phyloP scores from a whole-genome alignment of 2,329 filamentous ascomycete species.

The Emergomyces orientalis region DNA sequence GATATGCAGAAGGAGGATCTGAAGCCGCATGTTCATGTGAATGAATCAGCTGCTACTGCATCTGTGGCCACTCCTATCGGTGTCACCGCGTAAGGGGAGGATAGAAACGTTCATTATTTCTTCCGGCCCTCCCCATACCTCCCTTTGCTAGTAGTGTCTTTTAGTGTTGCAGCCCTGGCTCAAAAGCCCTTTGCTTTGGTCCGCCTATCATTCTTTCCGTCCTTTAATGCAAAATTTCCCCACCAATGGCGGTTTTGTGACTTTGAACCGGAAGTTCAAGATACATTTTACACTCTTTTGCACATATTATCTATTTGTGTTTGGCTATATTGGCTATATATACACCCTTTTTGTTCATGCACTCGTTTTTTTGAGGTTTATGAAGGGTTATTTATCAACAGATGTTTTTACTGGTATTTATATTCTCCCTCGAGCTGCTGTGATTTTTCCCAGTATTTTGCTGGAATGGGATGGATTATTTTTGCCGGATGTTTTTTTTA shows the following conservation, averaged over 20 bases:
- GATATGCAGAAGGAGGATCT: conserved; percentile 16
- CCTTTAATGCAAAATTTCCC: not conserved
- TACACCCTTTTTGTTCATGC: not conserved
- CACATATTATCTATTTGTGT: not conserved
- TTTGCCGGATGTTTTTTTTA: no score
- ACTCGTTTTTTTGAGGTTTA: no score
- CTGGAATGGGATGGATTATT: no score
- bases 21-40: conserved; percentile 10
- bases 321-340: not conserved
- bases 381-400: no score
- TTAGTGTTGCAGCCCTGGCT: not conserved
- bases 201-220: not conserved
- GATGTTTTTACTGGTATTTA: no score
- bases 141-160: not conserved
- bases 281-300: not conserved
- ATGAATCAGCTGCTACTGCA: not conserved
- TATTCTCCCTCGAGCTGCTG: no score
- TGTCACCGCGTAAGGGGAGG: conserved; percentile 10
- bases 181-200: not conserved
- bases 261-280: no score
- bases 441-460: no score
- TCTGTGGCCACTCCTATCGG: conserved; percentile 7
- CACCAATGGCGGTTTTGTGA: not conserved
- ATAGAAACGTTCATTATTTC: no score
- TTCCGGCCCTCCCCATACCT: no score